Evolutionary conservation across 2,329 filamentous ascomycete genomes (phyloP), one percentile per base, ranked within the genome.

Genomic region (Albophoma yamanashiensis): DNA sequence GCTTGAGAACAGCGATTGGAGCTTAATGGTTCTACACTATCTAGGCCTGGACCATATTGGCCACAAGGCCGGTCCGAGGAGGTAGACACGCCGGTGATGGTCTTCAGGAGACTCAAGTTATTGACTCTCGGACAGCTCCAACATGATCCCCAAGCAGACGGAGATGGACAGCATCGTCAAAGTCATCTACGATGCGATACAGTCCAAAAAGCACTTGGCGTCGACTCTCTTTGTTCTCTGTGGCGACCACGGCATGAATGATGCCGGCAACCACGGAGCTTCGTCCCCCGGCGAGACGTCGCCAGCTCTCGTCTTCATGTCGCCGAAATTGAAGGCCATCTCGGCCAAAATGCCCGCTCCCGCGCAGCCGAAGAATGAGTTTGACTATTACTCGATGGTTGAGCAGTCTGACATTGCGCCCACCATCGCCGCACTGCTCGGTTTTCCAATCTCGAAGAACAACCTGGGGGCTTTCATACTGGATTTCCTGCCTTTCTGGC

Each of bases 231-330:
- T 99, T 55, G 86, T 99, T 3, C 76, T 99, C 8, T 91, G 88
- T 60, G 94, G 94, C 60, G 95, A 99, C 68, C 94, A 99, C 70
- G 94, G 94, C n/a, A 99, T 99, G 94, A 99, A 97, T 67, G 93
- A 97, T 67, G 94, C 91, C 25, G 94, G 94, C 2, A 97, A 97
- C 66, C 94, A 99, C 71, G 94, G 94, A 38, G 94, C 93, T 45
- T 97, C 93, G 12, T 92, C 92, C 0, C 84, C 91, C 1, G 93
- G 94, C 52, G 94, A 99, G 76, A 97, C 94, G 1, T 97, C 93
- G 0, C 89, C 94, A 0, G 94, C 94, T 20, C 77, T 99, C 12
- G 83, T 97, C 25, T 97, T 99, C 71, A 84, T 96, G 64, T 94
- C 92, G 2, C 92, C 93, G 0, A 94, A 91, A 68, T 79, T 96